Conservation (phyloP, 768 basidiomycete species). For the Hydnum rufescens region DNA sequence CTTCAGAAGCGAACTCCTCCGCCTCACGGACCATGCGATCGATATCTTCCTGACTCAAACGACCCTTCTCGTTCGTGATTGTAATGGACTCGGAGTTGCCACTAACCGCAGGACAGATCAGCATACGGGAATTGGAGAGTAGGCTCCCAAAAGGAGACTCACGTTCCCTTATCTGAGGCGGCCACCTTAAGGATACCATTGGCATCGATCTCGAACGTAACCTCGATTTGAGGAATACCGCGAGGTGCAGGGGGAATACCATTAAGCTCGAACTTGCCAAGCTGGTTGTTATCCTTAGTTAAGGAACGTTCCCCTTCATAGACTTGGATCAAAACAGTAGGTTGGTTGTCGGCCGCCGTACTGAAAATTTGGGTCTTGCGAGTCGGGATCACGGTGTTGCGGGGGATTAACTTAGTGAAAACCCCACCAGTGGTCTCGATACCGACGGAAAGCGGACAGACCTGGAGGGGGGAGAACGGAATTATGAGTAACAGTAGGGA, state of each 20-base stretch:
- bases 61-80: slow-evolving; percentile 91
- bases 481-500: too few species aligned
- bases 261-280: slow-evolving; percentile 90
- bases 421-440: slow-evolving; percentile 96
- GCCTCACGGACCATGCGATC: slow-evolving; percentile 92
- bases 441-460: slow-evolving; percentile 91
- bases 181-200: slow-evolving; percentile 91
- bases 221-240: slow-evolving; percentile 94
- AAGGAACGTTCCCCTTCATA: slow-evolving; percentile 93
- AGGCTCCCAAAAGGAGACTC: slow-evolving; percentile 16
- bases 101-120: slow-evolving; percentile 18
- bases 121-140: neutral
- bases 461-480: too few species aligned
- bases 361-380: slow-evolving; percentile 91
- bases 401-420: slow-evolving; percentile 91
- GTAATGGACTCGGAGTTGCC: slow-evolving; percentile 80
- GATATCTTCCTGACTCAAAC: slow-evolving; percentile 74
- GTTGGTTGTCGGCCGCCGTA: slow-evolving; percentile 75
- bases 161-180: slow-evolving; percentile 89
- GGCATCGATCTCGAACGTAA: slow-evolving; percentile 88
- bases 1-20: slow-evolving; percentile 72
- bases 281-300: slow-evolving; percentile 96
- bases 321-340: slow-evolving; percentile 91
- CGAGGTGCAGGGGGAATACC: slow-evolving; percentile 89
- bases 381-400: slow-evolving; percentile 97